phyloP scores from a whole-genome alignment of 148 eudicot genomes.

The Chenopodium berlandieri region DNA sequence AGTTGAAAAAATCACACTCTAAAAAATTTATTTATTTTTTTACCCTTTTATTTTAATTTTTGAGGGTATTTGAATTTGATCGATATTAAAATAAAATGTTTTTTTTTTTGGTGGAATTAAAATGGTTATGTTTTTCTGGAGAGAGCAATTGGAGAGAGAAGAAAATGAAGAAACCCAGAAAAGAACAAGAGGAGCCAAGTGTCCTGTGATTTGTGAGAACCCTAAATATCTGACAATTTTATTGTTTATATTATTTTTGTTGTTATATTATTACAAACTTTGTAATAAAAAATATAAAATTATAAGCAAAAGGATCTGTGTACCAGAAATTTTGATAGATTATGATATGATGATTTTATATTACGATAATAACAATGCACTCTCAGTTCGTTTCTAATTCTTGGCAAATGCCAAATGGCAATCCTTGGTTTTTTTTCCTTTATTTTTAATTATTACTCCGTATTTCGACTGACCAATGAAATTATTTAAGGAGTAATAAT shows the following conservation, averaged over 20 bases:
- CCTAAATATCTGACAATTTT: neutral
- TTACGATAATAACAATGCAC: constrained; percentile 9
- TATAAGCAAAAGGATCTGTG: neutral
- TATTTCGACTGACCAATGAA: no score
- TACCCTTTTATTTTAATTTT: neutral
- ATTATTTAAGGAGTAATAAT: no score
- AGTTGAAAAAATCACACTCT: constrained; percentile 16
- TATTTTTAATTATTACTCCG: neutral
- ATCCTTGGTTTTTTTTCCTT: neutral
- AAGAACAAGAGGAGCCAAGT: constrained; percentile 3
- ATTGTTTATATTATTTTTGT: neutral
- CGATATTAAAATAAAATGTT: no score
- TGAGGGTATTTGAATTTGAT: neutral
- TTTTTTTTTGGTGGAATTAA: neutral
- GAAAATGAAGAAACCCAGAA: neutral
- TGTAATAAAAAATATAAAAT: neutral
- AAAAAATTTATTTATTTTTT: neutral
- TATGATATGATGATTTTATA: neutral
- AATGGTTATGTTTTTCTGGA: neutral
- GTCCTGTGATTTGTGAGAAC: constrained; percentile 7
- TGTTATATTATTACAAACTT: no score
- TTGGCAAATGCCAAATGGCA: neutral
- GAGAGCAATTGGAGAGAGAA: neutral
- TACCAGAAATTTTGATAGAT: neutral
- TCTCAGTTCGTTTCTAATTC: neutral